phyloP scores from a whole-genome alignment of 106 monocot species.

The Allium cepa region DNA sequence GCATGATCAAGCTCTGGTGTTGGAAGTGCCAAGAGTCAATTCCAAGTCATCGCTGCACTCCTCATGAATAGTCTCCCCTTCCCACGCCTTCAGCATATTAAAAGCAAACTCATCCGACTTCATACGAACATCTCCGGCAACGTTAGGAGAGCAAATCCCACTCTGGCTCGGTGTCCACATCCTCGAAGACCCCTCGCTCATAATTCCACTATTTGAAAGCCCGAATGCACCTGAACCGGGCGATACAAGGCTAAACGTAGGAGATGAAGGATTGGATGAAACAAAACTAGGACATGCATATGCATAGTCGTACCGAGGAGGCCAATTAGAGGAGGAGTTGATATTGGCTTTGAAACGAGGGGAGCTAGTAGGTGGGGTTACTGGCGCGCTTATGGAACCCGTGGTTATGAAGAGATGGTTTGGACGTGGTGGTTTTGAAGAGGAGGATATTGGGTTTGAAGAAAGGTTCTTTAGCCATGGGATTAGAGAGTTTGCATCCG shows the following conservation, averaged over 20 bases:
- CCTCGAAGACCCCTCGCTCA: constrained; percentile 16
- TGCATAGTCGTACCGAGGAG: constrained; percentile 6
- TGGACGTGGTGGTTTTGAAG: constrained; percentile 7
- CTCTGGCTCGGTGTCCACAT: constrained; percentile 50
- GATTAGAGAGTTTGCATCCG: constrained; percentile 34
- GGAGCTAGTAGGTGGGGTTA: constrained; percentile 57
- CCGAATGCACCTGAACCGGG: constrained; percentile 18
- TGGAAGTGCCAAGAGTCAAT: constrained; percentile 49
- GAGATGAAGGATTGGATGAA: constrained; percentile 11
- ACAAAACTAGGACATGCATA: constrained; percentile 12
- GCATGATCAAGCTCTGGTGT: constrained; percentile 22
- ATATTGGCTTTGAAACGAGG: constrained; percentile 32
- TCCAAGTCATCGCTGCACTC: constrained; percentile 50
- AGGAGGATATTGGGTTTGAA: constrained; percentile 16
- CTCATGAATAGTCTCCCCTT: constrained; percentile 61
- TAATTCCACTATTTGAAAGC: constrained; percentile 4
- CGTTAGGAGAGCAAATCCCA: constrained; percentile 42
- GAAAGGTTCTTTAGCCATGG: constrained; percentile 53
- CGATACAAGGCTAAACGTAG: constrained; percentile 36
- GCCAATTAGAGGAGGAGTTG: constrained; percentile 21
- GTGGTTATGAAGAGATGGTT: constrained; percentile 20
- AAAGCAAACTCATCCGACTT: constrained; percentile 37
- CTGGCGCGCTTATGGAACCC: constrained; percentile 62
- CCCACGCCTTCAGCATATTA: constrained; percentile 56
- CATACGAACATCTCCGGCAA: constrained; percentile 17